Evolutionary conservation across 2,329 filamentous ascomycete genomes (phyloP).

Genomic region (Setomelanomma holmii): DNA sequence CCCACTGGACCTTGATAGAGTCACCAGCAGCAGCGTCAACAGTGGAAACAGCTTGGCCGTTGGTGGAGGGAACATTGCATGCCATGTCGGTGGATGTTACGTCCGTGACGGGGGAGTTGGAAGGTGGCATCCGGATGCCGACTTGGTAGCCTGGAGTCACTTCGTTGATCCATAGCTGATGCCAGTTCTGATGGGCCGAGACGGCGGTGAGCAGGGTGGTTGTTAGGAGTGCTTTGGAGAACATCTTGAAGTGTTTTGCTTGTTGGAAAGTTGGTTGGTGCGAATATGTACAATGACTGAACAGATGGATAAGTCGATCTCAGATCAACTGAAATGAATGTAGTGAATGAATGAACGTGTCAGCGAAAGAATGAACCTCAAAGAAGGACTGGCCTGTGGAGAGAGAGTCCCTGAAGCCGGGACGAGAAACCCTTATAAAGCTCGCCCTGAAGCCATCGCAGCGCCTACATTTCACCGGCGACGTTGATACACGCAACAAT

Average conservation of each 20-base stretch:
- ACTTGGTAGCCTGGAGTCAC: constrained; percentile 38
- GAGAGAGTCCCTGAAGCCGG: constrained; percentile 8
- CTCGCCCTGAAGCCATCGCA: neutral
- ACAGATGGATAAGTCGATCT: constrained; percentile 24
- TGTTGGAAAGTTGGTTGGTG: no score
- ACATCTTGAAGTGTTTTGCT: constrained; percentile 42
- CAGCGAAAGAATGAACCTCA: constrained; percentile 14
- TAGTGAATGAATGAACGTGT: constrained; percentile 7
- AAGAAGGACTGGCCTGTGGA: constrained; percentile 32
- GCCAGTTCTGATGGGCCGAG: constrained; percentile 43
- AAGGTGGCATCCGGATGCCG: constrained; percentile 45
- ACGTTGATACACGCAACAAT: constrained; percentile 12
- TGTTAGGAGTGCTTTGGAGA: constrained; percentile 37
- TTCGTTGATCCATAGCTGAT: constrained; percentile 42
- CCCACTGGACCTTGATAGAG: constrained; percentile 44
- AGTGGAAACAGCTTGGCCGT: constrained; percentile 27
- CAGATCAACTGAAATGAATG: constrained; percentile 30
- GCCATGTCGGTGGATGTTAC: constrained; percentile 41
- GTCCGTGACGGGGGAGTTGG: constrained; percentile 43
- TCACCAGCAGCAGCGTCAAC: constrained; percentile 37
- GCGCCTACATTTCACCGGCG: constrained; percentile 1
- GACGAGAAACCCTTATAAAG: constrained; percentile 17
- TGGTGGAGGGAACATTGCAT: constrained; percentile 41
- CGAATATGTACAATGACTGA: no score
- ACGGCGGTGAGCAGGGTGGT: constrained; percentile 34